Conservation (phyloP, 331 rosid genomes). For the Pyrus hybrid region DNA sequence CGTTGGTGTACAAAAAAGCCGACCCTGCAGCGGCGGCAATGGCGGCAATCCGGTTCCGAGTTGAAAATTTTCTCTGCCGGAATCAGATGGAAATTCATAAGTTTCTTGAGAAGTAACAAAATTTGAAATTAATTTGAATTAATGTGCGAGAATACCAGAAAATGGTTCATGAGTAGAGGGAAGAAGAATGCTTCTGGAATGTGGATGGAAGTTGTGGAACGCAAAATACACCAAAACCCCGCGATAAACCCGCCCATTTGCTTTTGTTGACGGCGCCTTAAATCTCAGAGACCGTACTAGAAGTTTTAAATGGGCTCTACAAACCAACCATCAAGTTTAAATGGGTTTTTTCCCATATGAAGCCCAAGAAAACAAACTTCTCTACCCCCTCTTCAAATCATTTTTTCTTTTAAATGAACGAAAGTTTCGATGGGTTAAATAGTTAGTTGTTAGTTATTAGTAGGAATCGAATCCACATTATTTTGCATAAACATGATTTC, state of each 20-base stretch:
- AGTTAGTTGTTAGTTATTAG: too few species aligned
- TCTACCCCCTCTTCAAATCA: too few species aligned
- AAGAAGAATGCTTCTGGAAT: background rate
- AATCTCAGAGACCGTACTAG: background rate
- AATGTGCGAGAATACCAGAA: background rate
- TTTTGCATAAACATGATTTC: too few species aligned
- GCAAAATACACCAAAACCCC: background rate
- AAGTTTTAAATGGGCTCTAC: background rate
- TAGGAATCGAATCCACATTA: too few species aligned
- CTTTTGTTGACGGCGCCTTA: background rate
- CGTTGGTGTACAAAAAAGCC: slow-evolving; percentile 9
- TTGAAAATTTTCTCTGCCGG: slow-evolving; percentile 32
- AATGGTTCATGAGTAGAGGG: background rate
- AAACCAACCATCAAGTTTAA: background rate
- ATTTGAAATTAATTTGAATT: background rate
- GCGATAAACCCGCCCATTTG: too few species aligned
- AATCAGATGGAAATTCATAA: background rate
- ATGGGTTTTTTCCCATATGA: background rate
- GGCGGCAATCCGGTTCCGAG: slow-evolving; percentile 20
- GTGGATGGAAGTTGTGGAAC: background rate
- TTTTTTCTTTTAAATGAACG: too few species aligned
- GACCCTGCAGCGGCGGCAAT: slow-evolving; percentile 41
- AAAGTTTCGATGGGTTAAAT: too few species aligned
- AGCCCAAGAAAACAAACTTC: too few species aligned
- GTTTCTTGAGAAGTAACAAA: background rate